phyloP scores from a whole-genome alignment of 2,329 filamentous ascomycete species.

The Aspergillus pseudoglaucus region DNA sequence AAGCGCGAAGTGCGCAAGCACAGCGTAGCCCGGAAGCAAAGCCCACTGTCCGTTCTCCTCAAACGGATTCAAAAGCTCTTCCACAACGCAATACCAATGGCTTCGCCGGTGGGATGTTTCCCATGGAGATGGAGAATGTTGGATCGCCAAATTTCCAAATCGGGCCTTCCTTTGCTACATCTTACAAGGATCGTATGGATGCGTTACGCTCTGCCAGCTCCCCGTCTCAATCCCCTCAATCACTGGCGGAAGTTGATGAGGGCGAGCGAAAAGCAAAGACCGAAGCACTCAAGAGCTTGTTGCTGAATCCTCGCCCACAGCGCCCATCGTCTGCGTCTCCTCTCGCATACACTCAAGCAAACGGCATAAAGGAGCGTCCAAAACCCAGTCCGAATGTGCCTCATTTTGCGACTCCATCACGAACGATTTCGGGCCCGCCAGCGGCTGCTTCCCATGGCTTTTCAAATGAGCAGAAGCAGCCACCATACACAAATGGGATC shows the following conservation, averaged over 20 bases:
- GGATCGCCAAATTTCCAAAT: constrained; percentile 47
- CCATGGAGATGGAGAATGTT: constrained; percentile 61
- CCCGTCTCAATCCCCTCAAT: constrained; percentile 18
- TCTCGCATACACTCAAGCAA: constrained; percentile 15
- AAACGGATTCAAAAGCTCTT: constrained; percentile 31
- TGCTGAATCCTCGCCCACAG: constrained; percentile 38
- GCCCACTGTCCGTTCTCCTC: constrained; percentile 47
- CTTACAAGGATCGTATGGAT: constrained; percentile 42
- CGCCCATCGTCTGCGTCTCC: constrained; percentile 27
- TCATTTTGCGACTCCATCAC: constrained; percentile 26
- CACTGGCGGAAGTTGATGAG: constrained; percentile 25
- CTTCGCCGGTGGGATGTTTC: constrained; percentile 53
- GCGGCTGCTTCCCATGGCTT: constrained; percentile 15
- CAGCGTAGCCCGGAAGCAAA: constrained; percentile 38
- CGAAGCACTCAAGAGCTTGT: constrained; percentile 39
- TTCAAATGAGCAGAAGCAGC: constrained; percentile 11
- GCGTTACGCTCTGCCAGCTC: constrained; percentile 34
- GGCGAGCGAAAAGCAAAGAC: constrained; percentile 38
- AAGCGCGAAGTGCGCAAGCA: constrained; percentile 51
- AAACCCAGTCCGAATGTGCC: constrained; percentile 15
- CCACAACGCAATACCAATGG: constrained; percentile 41
- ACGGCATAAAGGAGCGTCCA: constrained; percentile 12
- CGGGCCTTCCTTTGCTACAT: constrained; percentile 62
- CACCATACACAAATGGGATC: constrained; percentile 10
- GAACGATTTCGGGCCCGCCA: constrained; percentile 30